Conservation (phyloP, 805 yeast genomes). For the Metschnikowia rubicola region DNA sequence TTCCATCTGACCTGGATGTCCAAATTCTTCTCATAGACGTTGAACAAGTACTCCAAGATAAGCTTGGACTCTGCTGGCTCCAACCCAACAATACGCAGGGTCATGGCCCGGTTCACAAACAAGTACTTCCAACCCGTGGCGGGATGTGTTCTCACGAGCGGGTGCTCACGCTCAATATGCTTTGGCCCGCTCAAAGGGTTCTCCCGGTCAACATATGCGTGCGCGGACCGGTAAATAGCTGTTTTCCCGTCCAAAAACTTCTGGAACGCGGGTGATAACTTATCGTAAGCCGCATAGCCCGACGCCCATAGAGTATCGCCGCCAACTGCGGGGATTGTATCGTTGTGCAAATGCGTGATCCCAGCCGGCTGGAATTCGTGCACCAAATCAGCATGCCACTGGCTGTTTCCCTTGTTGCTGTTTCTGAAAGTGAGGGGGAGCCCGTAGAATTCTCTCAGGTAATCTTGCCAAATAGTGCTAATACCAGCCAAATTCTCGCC, state of each 20-base stretch:
- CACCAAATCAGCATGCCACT: conserved; percentile 49
- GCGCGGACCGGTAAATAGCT: conserved; percentile 43
- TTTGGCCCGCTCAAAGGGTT: conserved; percentile 32
- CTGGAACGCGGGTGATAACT: conserved; percentile 49
- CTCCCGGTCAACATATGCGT: conserved; percentile 34
- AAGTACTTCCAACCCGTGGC: conserved; percentile 34
- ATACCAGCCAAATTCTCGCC: conserved; percentile 23
- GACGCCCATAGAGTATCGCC: conserved; percentile 59
- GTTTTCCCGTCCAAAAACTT: conserved; percentile 50
- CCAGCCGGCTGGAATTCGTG: conserved; percentile 59
- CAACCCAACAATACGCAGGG: conserved; percentile 30
- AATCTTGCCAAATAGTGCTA: conserved; percentile 31
- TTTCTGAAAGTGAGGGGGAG: conserved; percentile 28
- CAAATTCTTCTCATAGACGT: conserved; percentile 31
- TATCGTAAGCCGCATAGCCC: conserved; percentile 58
- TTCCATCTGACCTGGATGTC: conserved; percentile 43
- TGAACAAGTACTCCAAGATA: conserved; percentile 16
- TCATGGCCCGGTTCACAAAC: conserved; percentile 29
- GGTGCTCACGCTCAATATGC: conserved; percentile 29
- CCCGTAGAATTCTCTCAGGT: conserved; percentile 20
- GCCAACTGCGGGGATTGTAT: conserved; percentile 48
- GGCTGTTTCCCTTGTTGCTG: conserved; percentile 20
- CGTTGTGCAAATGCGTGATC: conserved; percentile 50
- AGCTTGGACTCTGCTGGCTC: conserved; percentile 24
- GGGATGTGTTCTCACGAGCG: conserved; percentile 31